Conservation (phyloP, 1,284 basidiomycete species). For the Melampsora abietis-canadensis region DNA sequence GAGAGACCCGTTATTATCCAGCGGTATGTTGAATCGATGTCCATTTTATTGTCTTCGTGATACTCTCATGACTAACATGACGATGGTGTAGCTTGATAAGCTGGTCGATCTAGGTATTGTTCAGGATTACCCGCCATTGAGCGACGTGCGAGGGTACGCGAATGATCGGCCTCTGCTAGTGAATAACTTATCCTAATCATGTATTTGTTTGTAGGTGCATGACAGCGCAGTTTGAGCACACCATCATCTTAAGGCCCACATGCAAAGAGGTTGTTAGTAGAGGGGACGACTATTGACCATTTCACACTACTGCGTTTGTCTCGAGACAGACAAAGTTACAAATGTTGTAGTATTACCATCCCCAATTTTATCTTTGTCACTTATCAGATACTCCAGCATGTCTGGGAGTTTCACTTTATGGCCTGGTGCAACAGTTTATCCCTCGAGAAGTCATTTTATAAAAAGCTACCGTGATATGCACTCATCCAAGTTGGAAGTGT, state of each 20-base stretch:
- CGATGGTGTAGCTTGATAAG: conserved; percentile 68
- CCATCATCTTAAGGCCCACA: conserved; percentile 82
- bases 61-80: conserved; percentile 34
- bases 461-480: too few species aligned
- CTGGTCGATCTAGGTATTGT: conserved; percentile 85
- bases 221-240: conserved; percentile 96
- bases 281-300: conserved; percentile 77
- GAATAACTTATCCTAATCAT: conserved; percentile 49
- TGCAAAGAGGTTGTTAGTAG: conserved; percentile 92
- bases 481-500: too few species aligned
- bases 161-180: conserved; percentile 51
- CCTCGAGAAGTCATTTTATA: too few species aligned
- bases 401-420: too few species aligned
- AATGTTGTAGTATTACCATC: neutral
- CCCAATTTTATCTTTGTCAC: too few species aligned
- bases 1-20: conserved; percentile 91
- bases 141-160: conserved; percentile 58
- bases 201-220: conserved; percentile 61
- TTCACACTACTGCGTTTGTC: conserved; percentile 33
- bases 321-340: conserved; percentile 1
- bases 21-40: conserved; percentile 63
- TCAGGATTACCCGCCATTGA: conserved; percentile 88
- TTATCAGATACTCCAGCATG: too few species aligned
- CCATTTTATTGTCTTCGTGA: neutral
- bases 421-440: too few species aligned